Conservation (phyloP, 2,329 filamentous ascomycete genomes). For the Alternaria viburni region DNA sequence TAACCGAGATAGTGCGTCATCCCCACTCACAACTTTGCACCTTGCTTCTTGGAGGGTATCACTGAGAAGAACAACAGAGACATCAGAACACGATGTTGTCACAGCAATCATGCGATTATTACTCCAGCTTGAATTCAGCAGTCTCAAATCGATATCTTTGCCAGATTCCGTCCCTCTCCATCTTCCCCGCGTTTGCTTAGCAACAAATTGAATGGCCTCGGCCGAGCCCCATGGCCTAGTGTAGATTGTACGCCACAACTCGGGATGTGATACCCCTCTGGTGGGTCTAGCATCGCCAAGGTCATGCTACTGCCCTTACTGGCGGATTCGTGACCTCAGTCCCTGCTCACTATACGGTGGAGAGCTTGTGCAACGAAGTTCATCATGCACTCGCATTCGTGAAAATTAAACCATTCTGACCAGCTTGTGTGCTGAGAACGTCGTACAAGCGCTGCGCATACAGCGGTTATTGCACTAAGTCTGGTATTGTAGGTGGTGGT, state of each 20-base stretch:
- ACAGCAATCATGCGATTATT: background rate
- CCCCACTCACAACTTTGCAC: background rate
- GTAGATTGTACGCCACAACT: background rate
- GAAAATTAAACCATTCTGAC: background rate
- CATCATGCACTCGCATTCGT: background rate
- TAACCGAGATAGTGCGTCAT: background rate
- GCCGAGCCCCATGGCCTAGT: background rate
- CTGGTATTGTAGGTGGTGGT: background rate
- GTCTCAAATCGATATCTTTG: background rate
- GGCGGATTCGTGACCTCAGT: background rate
- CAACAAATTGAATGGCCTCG: background rate
- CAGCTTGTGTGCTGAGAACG: background rate
- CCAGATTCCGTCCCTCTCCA: background rate
- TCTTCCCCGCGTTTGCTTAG: conserved; percentile 1
- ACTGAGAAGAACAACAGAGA: background rate
- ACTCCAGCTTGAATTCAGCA: background rate
- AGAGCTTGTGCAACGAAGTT: background rate
- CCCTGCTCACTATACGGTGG: background rate
- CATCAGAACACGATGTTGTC: background rate
- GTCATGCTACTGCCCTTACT: background rate
- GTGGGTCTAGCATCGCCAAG: background rate
- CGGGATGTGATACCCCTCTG: background rate
- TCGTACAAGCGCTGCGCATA: background rate
- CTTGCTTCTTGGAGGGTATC: background rate
- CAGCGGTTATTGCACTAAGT: background rate